Conservation (phyloP, 805 yeast genomes). For the Starmerella vitae region DNA sequence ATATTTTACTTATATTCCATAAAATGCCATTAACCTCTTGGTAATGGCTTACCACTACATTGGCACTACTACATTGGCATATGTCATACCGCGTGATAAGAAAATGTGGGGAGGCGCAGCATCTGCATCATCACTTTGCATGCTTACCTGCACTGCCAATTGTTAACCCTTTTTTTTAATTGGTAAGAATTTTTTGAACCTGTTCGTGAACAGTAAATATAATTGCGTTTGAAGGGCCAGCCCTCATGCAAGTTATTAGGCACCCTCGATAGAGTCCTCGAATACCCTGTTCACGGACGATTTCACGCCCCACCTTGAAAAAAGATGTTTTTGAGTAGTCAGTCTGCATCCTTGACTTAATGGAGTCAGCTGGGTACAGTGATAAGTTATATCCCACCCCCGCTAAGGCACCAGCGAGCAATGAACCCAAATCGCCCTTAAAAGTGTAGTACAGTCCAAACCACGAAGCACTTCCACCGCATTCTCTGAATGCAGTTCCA, state of each 20-base stretch:
- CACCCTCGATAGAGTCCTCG: conserved; percentile 69
- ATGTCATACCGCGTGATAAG: too few relatives aligned
- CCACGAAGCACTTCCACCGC: conserved; percentile 89
- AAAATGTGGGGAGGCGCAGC: too few relatives aligned
- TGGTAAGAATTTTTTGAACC: conserved; percentile 14
- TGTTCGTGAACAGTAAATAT: conserved; percentile 68
- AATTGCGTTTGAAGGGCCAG: conserved; percentile 81
- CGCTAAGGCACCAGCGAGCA: conserved; percentile 73
- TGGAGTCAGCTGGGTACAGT: conserved; percentile 79
- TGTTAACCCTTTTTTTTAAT: too few relatives aligned
- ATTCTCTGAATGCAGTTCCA: conserved; percentile 68
- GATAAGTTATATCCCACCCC: conserved; percentile 72
- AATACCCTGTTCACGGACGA: conserved; percentile 45
- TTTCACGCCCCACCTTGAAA: conserved; percentile 29
- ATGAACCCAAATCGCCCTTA: conserved; percentile 25
- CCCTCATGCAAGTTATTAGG: conserved; percentile 65
- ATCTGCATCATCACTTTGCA: too few relatives aligned
- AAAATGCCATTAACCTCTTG: too few relatives aligned
- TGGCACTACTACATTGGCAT: too few relatives aligned
- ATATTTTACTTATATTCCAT: too few relatives aligned
- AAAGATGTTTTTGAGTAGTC: conserved; percentile 31
- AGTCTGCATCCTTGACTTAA: conserved; percentile 77
- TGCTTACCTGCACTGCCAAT: too few relatives aligned
- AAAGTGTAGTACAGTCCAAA: conserved; percentile 72
- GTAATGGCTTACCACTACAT: too few relatives aligned